Percentiles rank a stretch among this genome's conserved stretches.
These are phyloP conservation scores for Salinomyces thailandicus DNA, from an alignment of 2,329 filamentous ascomycete genomes.

Conservation along the genomic window DNA sequence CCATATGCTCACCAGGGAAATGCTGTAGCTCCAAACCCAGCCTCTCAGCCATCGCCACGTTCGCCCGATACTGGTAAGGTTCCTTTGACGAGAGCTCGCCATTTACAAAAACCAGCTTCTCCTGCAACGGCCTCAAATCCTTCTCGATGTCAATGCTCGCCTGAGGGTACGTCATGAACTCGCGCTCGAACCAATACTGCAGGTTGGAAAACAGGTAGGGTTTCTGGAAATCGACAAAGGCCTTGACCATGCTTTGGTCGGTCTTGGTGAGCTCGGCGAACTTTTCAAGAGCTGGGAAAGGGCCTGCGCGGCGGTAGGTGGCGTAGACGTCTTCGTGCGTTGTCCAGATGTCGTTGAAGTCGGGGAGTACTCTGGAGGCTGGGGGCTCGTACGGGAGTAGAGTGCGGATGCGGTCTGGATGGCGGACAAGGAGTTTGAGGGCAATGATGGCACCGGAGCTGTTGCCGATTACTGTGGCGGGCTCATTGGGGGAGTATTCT, in stretches of 20 bases:
- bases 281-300: slow-evolving; percentile 2
- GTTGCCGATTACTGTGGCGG: slow-evolving; percentile 7
- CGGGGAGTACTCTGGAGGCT: slow-evolving; percentile 5
- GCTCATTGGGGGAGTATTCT: slow-evolving; percentile 3
- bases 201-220: slow-evolving; percentile 6
- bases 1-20: no score
- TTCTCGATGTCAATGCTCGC: slow-evolving; percentile 6
- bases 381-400: slow-evolving; percentile 7
- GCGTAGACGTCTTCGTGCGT: slow-evolving; percentile 5
- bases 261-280: slow-evolving; percentile 4
- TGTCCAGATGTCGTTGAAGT: slow-evolving; percentile 5
- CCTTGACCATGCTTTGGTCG: slow-evolving; percentile 1
- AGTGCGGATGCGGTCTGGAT: slow-evolving; percentile 3
- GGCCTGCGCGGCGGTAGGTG: slow-evolving; percentile 7
- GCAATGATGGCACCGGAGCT: slow-evolving; percentile 8
- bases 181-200: slow-evolving; percentile 10
- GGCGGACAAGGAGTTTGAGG: slow-evolving; percentile 4
- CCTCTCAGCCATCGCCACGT: slow-evolving; percentile 7
- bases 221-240: not conserved
- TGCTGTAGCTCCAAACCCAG: no score
- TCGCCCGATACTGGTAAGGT: slow-evolving; percentile 9
- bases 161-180: slow-evolving; percentile 7
- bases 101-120: slow-evolving; percentile 8
- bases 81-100: slow-evolving; percentile 6
- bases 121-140: slow-evolving; percentile 6